phyloP scores from a whole-genome alignment of 1,284 basidiomycete species.

The Boletus nobilissimus region DNA sequence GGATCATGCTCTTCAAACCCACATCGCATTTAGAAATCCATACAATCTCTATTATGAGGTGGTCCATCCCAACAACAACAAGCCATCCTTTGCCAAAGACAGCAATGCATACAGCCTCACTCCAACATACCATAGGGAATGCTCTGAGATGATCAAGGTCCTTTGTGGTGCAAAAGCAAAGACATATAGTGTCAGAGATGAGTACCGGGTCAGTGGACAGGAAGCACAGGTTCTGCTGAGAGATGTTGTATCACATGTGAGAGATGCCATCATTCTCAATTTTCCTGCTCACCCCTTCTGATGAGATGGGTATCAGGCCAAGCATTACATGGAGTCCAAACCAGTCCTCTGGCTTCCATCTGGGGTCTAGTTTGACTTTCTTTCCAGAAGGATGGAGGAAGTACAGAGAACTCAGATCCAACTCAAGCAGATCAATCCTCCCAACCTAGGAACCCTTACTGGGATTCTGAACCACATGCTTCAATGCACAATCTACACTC shows the following conservation, averaged over 20 bases:
- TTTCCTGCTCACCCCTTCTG: background rate
- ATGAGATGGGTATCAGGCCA: background rate
- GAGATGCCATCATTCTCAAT: no score
- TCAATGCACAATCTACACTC: background rate
- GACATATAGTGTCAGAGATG: slow-evolving; percentile 22
- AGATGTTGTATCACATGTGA: slow-evolving; percentile 9
- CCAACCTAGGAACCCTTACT: slow-evolving; percentile 25
- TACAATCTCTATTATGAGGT: slow-evolving; percentile 33
- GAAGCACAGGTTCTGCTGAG: background rate
- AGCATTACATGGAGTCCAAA: background rate
- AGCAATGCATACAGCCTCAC: slow-evolving; percentile 29
- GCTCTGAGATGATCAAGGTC: background rate
- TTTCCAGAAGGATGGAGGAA: background rate
- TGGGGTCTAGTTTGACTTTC: slow-evolving; percentile 17
- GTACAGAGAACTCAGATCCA: slow-evolving; percentile 17
- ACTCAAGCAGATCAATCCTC: background rate
- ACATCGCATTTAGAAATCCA: slow-evolving; percentile 19
- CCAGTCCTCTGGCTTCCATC: slow-evolving; percentile 28
- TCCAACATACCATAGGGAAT: background rate
- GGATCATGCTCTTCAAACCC: slow-evolving; percentile 2
- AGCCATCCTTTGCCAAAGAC: slow-evolving; percentile 13
- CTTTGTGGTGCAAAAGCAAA: slow-evolving; percentile 8
- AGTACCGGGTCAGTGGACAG: slow-evolving; percentile 21
- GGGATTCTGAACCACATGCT: slow-evolving; percentile 30
- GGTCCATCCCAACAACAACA: slow-evolving; percentile 9